Percentiles rank a stretch among this genome's conserved stretches.
Evolutionary conservation across 371 early-diverging fungal genomes (phyloP).

Genomic region (Rhizopus sp.): DNA sequence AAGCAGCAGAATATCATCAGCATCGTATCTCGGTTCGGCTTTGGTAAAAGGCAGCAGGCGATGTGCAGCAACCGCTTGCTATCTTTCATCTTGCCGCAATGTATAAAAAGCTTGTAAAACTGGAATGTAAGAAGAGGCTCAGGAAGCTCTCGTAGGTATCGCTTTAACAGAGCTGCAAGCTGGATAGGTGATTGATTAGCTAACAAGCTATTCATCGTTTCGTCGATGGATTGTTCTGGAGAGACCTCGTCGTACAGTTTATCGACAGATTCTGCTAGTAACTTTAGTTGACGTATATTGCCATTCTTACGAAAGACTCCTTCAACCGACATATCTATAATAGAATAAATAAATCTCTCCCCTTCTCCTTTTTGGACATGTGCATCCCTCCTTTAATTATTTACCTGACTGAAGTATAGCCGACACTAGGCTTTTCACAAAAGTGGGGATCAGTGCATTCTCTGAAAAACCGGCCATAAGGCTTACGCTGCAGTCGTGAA

Average conservation of each 20-base stretch:
- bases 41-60: slow-evolving; percentile 84
- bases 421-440: slow-evolving; percentile 80
- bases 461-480: slow-evolving; percentile 39
- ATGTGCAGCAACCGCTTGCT: slow-evolving; percentile 69
- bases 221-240: background rate
- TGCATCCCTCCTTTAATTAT: background rate
- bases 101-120: slow-evolving; percentile 79
- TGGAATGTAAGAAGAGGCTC: slow-evolving; percentile 92
- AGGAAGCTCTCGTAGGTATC: slow-evolving; percentile 92
- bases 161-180: slow-evolving; percentile 92
- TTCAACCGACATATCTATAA: slow-evolving; percentile 82
- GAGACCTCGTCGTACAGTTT: background rate
- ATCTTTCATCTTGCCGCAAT: slow-evolving; percentile 56
- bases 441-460: slow-evolving; percentile 72
- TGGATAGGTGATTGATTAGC: slow-evolving; percentile 82
- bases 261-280: slow-evolving; percentile 66
- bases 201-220: slow-evolving; percentile 21
- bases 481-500: slow-evolving; percentile 52
- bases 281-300: slow-evolving; percentile 86
- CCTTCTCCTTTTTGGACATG: background rate
- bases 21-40: slow-evolving; percentile 88
- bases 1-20: slow-evolving; percentile 85
- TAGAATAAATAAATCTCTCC: background rate
- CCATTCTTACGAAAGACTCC: slow-evolving; percentile 98
- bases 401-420: slow-evolving; percentile 77